Evolutionary conservation across 441 rosid species (phyloP).

Genomic region (Adansonia gregorii): DNA sequence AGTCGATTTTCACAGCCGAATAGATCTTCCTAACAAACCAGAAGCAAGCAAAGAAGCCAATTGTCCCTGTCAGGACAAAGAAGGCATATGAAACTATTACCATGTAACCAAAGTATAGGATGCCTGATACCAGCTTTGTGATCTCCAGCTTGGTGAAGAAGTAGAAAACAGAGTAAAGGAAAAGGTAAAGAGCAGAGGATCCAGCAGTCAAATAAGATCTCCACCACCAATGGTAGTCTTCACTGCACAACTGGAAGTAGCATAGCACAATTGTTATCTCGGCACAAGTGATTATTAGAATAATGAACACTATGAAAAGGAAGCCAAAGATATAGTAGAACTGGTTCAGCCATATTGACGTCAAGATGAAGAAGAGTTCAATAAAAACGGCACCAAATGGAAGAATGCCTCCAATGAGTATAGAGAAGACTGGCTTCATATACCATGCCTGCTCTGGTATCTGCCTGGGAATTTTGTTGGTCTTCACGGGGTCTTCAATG

Average conservation of each 20-base stretch:
- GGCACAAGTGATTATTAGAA: conserved; percentile 85
- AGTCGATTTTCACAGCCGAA: conserved; percentile 91
- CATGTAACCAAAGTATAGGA: conserved; percentile 94
- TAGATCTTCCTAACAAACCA: conserved; percentile 94
- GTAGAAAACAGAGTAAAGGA: conserved; percentile 93
- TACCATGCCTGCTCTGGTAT: conserved; percentile 98
- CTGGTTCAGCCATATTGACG: conserved; percentile 98
- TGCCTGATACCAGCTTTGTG: conserved; percentile 82
- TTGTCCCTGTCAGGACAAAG: conserved; percentile 87
- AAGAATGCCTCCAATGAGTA: conserved; percentile 91
- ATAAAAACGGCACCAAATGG: conserved; percentile 97
- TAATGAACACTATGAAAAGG: conserved; percentile 91
- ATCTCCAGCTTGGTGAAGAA: conserved; percentile 93
- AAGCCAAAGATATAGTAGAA: conserved; percentile 97
- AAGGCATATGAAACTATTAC: conserved; percentile 77
- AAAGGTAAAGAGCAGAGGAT: conserved; percentile 87
- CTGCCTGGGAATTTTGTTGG: conserved; percentile 91
- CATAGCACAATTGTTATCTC: conserved; percentile 91
- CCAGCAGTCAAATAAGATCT: conserved; percentile 93
- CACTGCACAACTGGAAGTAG: conserved; percentile 95
- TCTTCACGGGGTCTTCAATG: conserved; percentile 86
- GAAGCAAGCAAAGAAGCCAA: conserved; percentile 95
- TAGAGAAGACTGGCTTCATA: conserved; percentile 89
- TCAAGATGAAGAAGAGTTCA: conserved; percentile 95
- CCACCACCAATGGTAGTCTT: conserved; percentile 99